Percentiles rank a stretch among this genome's conserved stretches.
phyloP scores from a whole-genome alignment of 805 yeast genomes.

The Nakazawaea populi region DNA sequence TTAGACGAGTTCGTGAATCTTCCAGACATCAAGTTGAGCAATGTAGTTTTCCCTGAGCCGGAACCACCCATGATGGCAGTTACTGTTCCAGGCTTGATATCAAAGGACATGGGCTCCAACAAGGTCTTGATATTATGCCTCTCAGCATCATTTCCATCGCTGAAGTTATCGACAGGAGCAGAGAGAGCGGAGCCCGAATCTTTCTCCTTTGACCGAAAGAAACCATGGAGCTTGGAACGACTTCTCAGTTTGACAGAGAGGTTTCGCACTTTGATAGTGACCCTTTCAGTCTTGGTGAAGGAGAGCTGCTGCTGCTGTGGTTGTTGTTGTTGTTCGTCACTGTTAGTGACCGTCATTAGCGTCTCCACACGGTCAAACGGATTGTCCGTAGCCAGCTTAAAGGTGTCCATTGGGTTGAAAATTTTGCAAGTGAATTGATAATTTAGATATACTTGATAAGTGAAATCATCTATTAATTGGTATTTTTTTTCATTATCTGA shows the following conservation, averaged over 20 bases:
- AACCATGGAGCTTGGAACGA: not conserved
- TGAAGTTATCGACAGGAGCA: too few species aligned
- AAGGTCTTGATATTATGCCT: constrained; percentile 27
- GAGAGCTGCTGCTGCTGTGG: constrained; percentile 9
- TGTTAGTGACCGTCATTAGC: not conserved
- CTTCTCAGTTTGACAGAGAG: constrained; percentile 17
- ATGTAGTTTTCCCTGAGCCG: constrained; percentile 82
- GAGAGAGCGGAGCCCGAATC: too few species aligned
- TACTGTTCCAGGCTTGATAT: constrained; percentile 53
- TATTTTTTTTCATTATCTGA: too few species aligned
- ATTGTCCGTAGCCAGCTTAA: too few species aligned
- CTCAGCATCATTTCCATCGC: constrained; percentile 14
- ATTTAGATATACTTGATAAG: too few species aligned
- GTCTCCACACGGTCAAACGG: not conserved
- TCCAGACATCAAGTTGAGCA: constrained; percentile 60
- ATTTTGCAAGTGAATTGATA: too few species aligned
- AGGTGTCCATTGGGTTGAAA: too few species aligned
- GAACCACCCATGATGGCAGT: constrained; percentile 86
- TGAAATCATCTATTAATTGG: too few species aligned
- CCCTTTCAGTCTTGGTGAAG: constrained; percentile 21
- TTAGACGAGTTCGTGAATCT: constrained; percentile 30
- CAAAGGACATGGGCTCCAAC: constrained; percentile 49
- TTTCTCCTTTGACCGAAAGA: not conserved
- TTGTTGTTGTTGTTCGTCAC: not conserved
- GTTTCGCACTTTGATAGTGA: constrained; percentile 19